Evolutionary conservation across 495 filamentous ascomycete species (phyloP), one percentile per base, ranked within the genome.

Genomic region (Rhypophila decipiens): DNA sequence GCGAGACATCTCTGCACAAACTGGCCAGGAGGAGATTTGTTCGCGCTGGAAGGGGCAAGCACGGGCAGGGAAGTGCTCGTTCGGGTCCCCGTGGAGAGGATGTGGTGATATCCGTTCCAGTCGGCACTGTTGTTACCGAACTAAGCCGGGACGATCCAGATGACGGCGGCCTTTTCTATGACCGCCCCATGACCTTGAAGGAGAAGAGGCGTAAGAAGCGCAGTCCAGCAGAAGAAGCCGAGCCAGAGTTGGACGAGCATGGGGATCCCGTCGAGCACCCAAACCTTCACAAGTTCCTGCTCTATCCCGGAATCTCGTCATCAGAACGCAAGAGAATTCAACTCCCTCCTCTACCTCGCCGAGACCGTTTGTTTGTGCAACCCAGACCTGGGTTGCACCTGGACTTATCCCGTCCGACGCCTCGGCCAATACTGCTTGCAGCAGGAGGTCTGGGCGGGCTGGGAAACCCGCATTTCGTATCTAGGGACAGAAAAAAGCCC

Each of bases 1-100:
- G 88, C 47, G 83, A 96, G 61, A 96, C 87, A 1, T 93, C 87
- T 49, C 68, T 98, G 44, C 90, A 97, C 65, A 98, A 96, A 65
- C 76, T 98, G 12, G 85, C 86, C 9, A 78, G 91, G 15, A 73
- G 84, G 47, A 81, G 87, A 2, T 68, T 85, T 20, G 65, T 96
- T 24, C 84, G 84, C 57, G 93, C 93, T 1, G 82, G 83, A 4
- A 71, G 83, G 46, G 93, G 93, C 4, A 86, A 77, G 58, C 88
- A 87, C 58, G 93, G 93, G 5, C 84, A 88, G 65, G 93, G 93
- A 2, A 90, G 88, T 58, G 78, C 77, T 42, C 78, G 79, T 44
- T 84, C 87, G 24, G 93, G 93, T 2, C 78, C 80, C 58, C 76
- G 88, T 44, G 93, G 93, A 18, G 82, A 88, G 1, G 93, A 98